Evolutionary conservation across 2,329 filamentous ascomycete genomes (phyloP).

Genomic region (Lecanicillium sp.): DNA sequence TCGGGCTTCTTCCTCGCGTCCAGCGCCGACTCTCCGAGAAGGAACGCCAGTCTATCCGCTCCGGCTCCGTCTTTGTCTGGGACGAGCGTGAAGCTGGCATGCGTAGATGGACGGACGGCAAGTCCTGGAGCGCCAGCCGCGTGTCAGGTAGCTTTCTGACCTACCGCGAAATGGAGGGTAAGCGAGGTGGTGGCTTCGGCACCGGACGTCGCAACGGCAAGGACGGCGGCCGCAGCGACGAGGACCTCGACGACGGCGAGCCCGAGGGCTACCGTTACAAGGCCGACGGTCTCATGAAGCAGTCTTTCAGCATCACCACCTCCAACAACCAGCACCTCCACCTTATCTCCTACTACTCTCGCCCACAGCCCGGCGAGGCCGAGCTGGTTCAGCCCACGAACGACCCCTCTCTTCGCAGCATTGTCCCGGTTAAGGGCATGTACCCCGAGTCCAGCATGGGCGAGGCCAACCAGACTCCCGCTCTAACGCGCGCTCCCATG

Average conservation of each 20-base stretch:
- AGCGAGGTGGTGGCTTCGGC: conserved; percentile 74
- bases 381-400: conserved; percentile 75
- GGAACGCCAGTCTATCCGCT: conserved; percentile 91
- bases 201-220: conserved; percentile 57
- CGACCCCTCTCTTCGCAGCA: conserved; percentile 73
- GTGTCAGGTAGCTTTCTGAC: conserved; percentile 97
- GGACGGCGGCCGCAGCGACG: conserved; percentile 74
- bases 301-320: conserved; percentile 98
- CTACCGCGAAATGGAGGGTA: conserved; percentile 98
- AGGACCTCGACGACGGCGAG: conserved; percentile 77
- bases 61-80: conserved; percentile 99
- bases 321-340: conserved; percentile 84
- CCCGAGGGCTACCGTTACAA: conserved; percentile 93
- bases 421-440: conserved; percentile 86
- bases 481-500: conserved; percentile 71
- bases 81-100: conserved; percentile 97
- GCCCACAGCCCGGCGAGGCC: conserved; percentile 65
- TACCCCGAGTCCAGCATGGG: conserved; percentile 94
- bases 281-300: conserved; percentile 96
- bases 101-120: conserved; percentile 97
- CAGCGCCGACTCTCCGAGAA: conserved; percentile 93
- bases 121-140: conserved; percentile 96
- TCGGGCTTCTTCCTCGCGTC: conserved; percentile 83
- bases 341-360: conserved; percentile 93
- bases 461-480: conserved; percentile 73